Conservation (phyloP, 208 protist species). For the Phytomonas sp. region DNA sequence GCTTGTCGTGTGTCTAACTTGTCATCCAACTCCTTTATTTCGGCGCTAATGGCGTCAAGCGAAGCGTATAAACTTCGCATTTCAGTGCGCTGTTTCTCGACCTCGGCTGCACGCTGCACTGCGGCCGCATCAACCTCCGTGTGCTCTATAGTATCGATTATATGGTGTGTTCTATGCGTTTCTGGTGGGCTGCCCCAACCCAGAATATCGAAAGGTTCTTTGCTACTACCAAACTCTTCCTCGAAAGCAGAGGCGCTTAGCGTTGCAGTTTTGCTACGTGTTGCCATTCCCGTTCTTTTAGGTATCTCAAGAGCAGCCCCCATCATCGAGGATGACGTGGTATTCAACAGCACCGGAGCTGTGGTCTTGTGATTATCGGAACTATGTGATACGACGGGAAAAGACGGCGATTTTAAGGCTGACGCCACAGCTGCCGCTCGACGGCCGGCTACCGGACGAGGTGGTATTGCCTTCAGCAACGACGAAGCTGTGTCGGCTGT, state of each 20-base stretch:
- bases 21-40: background rate
- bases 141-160: background rate
- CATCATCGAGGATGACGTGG: background rate
- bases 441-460: background rate
- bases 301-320: background rate
- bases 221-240: background rate
- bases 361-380: background rate
- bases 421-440: background rate
- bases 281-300: background rate
- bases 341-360: background rate
- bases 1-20: conserved; percentile 1
- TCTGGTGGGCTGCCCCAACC: background rate
- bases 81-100: conserved; percentile 10
- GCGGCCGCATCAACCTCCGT: background rate
- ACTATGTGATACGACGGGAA: background rate
- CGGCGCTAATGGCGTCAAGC: background rate
- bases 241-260: background rate
- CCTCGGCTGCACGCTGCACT: conserved; percentile 1
- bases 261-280: background rate
- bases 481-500: background rate
- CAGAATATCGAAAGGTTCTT: background rate
- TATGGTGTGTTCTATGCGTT: background rate
- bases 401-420: background rate
- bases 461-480: background rate
- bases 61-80: conserved; percentile 9